Base-by-base conservation (phyloP, 2,329 filamentous ascomycete genomes). In the Scedosporium apiospermum region DNA sequence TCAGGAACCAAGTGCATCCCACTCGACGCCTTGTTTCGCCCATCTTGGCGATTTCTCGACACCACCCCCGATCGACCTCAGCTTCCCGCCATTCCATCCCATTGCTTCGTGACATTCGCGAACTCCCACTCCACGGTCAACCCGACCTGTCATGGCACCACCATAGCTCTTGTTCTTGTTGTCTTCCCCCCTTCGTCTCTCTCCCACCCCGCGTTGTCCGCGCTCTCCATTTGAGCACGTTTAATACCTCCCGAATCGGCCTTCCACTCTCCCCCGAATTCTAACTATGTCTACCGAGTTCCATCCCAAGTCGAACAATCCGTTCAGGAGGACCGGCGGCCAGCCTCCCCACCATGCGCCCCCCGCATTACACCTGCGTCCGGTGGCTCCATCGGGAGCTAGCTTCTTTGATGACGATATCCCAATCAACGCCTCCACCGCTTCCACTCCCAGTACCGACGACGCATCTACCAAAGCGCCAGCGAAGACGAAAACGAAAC, bases 401-500 rank as follows among this genome's bases (percentile, higher is more conserved):
- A 23, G 21, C 38, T 46, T 49, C 58, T 49, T 60, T 41, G 58
- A 60, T 41, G 38, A 44, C 58, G 38, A 27, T 46, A n/a, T n/a
- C 58, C n/a, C 27, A 9, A 12, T 30, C 14, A 38, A 34, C 38
- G 12, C 34, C 21, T 18, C 58, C 16, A 46, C 30, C 14, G n/a
- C 58, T 26, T 9, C 23, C 23, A 34, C 53, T 30, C 44, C 16
- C 55, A 41, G 27, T 14, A 12, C 61, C 30, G 18, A 53, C 30
- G 23, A 27, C 16, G 12, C 27, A 58, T 23, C 26, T 27, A n/a
- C 57, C 6, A 21, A 57, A n/a, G 30, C 10, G 30, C 60, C n/a
- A 9, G 9, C 61, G 21, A 42, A 46, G 12, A n/a, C n/a, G 6
- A 27, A 18, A 38, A 58, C 72, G 49, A 89, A 82, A 76, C 77